phyloP scores from a whole-genome alignment of 768 basidiomycete genomes.

The Pleurotus platypus region DNA sequence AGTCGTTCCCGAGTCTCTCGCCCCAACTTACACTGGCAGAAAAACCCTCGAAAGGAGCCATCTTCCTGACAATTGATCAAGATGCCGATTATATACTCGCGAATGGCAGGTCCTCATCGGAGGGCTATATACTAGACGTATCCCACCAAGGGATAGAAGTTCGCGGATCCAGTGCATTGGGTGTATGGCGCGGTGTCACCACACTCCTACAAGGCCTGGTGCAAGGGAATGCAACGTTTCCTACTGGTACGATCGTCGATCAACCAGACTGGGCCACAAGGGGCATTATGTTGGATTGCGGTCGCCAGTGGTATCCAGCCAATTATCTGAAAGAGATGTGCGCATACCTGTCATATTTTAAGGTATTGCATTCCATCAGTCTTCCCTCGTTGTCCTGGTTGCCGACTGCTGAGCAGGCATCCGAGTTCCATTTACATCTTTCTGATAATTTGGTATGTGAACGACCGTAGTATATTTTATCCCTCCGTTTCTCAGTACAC shows the following conservation, averaged over 20 bases:
- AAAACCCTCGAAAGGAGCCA: neutral
- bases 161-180: constrained; percentile 28
- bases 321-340: neutral
- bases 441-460: constrained; percentile 17
- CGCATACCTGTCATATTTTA: neutral
- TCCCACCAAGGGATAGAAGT: constrained; percentile 24
- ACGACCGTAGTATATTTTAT: neutral
- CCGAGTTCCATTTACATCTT: constrained; percentile 17
- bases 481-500: neutral
- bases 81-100: constrained; percentile 25
- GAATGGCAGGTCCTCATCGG: constrained; percentile 31
- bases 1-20: constrained; percentile 6
- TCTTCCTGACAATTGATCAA: constrained; percentile 27
- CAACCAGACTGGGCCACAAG: constrained; percentile 41
- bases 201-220: constrained; percentile 38
- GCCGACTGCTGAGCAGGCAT: constrained; percentile 6
- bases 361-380: constrained; percentile 17
- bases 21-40: neutral
- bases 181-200: constrained; percentile 42
- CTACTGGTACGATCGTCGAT: constrained; percentile 31
- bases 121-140: constrained; percentile 35
- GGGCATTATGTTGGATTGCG: constrained; percentile 44
- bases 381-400: neutral
- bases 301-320: constrained; percentile 40
- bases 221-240: constrained; percentile 20